Base-by-base conservation (phyloP, 2,329 filamentous ascomycete species). In the Thelonectria olida region DNA sequence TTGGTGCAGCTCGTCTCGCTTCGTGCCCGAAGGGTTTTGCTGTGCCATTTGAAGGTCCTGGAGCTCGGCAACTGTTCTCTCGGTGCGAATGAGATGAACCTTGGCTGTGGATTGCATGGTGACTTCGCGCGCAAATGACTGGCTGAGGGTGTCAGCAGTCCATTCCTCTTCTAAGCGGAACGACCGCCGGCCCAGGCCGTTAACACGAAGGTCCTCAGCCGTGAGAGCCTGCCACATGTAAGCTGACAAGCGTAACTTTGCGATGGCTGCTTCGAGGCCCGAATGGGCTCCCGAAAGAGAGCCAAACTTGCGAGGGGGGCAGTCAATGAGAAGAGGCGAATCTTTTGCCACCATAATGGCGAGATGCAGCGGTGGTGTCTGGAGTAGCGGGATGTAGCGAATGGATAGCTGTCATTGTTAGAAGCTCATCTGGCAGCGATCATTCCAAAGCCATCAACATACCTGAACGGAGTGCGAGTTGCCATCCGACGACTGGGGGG, bases 171-270 rank as follows among this genome's bases (percentile, higher is more conserved):
- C 90, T 49, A 91, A 86, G 36, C 90, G 84, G 76, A 92, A 92
- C 65, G 88, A 90, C 53, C 90, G 84, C 48, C 90, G 82, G 9
- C 88, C 89, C 64, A 92, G 88, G 23, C 87, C 86, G 68, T 90
- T 86, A 50, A 85, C 82, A 64, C 88, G 88, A 86, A 92, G 90
- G 69, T 92, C 90, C 71, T 92, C 90, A 20, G 89, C 90, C 2
- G 89, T 92, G 58, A 91, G 90, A 20, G 90, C 89, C 73, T 93
- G 90, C 90, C 90, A 92, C 57, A 92, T 82, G 74, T 92, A 92
- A 22, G 89, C 90, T 19, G 89, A 85, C 84, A 91, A 91, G 54
- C 89, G 84, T 67, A 91, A 90, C 72, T 93, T 93, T 67, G 85
- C 83, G 51, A 91, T 83, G 1, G 90, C 90, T 17, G 85, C 85